Conservation (phyloP, 108 stramenopile genomes). For the Aurantiochytrium sp. region DNA sequence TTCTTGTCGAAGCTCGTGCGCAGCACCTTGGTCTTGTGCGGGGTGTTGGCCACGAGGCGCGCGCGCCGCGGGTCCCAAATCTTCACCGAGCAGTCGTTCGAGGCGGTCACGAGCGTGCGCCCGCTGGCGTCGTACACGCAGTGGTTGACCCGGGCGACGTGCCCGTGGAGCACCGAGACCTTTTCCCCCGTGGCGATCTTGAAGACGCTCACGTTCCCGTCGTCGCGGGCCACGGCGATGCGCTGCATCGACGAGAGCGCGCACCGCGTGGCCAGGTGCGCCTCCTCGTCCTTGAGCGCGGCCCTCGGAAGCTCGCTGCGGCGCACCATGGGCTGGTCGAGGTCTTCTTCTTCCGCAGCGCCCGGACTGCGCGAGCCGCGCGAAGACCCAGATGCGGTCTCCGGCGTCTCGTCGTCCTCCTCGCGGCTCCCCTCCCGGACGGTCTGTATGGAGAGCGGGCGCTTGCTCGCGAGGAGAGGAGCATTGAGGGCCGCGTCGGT, state of each 20-base stretch:
- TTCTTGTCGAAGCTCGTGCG: neutral
- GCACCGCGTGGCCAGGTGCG: neutral
- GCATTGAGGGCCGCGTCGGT: too few species aligned
- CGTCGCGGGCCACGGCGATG: neutral
- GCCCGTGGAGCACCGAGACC: neutral
- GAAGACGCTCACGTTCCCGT: neutral
- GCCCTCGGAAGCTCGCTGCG: neutral
- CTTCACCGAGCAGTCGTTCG: constrained; percentile 6
- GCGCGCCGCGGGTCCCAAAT: neutral
- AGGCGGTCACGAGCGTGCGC: neutral
- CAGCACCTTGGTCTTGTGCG: constrained; percentile 3
- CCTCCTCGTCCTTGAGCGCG: neutral
- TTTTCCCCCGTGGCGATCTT: neutral
- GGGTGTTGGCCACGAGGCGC: neutral
- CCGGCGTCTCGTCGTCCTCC: too few species aligned
- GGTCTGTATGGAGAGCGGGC: too few species aligned
- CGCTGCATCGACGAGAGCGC: neutral
- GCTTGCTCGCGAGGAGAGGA: too few species aligned
- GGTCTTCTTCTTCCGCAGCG: neutral
- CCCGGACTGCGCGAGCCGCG: too few species aligned
- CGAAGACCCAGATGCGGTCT: too few species aligned
- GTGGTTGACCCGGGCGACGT: neutral
- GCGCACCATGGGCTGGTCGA: neutral
- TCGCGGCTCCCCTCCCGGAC: too few species aligned
- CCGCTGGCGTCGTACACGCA: neutral